Evolutionary conservation across 768 basidiomycete species (phyloP), one percentile per base, ranked within the genome.

Genomic region (Boletus fagicola): DNA sequence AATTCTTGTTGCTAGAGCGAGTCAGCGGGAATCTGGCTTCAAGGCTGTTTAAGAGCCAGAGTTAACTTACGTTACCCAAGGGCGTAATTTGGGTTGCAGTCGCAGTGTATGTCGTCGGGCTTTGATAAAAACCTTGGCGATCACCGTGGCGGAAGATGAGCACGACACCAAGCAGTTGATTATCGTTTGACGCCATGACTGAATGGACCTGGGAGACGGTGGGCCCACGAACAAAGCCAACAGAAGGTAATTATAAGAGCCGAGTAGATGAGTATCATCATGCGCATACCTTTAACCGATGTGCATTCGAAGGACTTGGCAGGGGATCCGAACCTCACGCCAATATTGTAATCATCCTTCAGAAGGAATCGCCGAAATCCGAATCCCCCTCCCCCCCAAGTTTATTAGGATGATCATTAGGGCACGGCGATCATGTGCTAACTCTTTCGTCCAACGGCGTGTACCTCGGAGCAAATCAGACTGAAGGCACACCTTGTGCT

Each of bases 61-160:
- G 42, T 38, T 12, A n/a, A 68, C 75, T 48, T 68, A 87, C 86
- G 65, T 81, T 84, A 51, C 87, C 86, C 26, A 88, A 74, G n/a
- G 87, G 81, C 5, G 87, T 88, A 49, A 88, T 80, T n/a, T 75
- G 67, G 1, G 87, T 87, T 39, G 71, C 69, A 9, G 80, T 80
- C 8, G 84, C 76, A 18, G 78, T 76, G 65, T 88, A 87, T 1
- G 81, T 80, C 3, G 69, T 73, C 9, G 85, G 84, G 63, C 76
- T 70, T 68, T 88, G 87, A 68, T 86, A 88, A 64, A 88, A 88
- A 0, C 84, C 85, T 69, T 73, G 72, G 39, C 84, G 81, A 65
- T 86, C 85, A 13, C 84, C 84, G 61, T 86, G 85, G 53, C 85
- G 78, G 35, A 78, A 66, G 50, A 86, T 67, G 40, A 86, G 66